Evolutionary conservation across 192 early-diverging fungal genomes (phyloP), one percentile per base, ranked within the genome.

Genomic region (Cladochytrium replicatum): DNA sequence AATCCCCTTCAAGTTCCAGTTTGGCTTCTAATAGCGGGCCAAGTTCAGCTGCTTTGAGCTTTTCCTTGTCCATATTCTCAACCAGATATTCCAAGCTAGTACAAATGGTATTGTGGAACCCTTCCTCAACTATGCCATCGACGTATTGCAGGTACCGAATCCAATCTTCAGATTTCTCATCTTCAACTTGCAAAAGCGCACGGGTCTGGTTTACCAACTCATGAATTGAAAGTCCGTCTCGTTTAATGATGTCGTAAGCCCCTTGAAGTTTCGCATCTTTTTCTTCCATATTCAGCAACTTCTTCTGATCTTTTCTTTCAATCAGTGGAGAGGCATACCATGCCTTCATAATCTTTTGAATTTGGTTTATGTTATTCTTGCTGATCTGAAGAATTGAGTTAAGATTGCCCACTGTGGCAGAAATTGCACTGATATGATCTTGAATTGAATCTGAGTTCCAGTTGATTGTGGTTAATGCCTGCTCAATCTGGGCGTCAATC

Each of bases 211-310:
- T 53, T 6, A 81, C 59, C 30, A 80, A 42, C 17, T 45, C 42
- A 32, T 68, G 64, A 17, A 81, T 75, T 0, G 55, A 46, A 37
- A 66, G 54, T 13, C 73, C 77, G 43, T 81, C 78, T 17, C 65
- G 52, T 43, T 64, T 68, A 29, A 81, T 78, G 49, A 47, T 55
- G 30, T 81, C 76, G 48, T 72, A 78, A 17, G 57, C 50, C 19
- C 66, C 59, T 21, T 59, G 55, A 19, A 81, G 52, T 47, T 75
- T 77, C 0, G 72, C 41, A 13, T 80, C 77, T 48, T 78, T 77
- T 56, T 81, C 78, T 57, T 81, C 78, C 21, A 81, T 26, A 34
- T 80, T 78, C 11, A 81, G 57, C 5, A 78, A 57, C 46, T 80
- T 80, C 45, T 78, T 77, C 13, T 67, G 65, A 43, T 80, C 78